These are phyloP conservation scores for Euphorbia lathyris DNA, from an alignment of 345 rosid species.

Conservation along the genomic window DNA sequence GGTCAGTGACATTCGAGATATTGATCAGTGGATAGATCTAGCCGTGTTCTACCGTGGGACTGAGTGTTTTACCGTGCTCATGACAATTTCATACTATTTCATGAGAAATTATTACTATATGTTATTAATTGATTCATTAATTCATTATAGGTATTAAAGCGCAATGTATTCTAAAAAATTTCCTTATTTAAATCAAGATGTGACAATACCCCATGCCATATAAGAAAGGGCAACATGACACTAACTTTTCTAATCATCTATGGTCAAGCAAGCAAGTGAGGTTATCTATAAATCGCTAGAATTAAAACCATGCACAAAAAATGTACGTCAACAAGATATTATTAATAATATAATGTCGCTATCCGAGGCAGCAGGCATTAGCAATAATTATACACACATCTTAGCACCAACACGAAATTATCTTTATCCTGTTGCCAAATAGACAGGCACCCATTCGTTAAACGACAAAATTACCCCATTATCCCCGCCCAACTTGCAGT, in stretches of 20 bases:
- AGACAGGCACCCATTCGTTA: background rate
- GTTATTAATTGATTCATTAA: no score
- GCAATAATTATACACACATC: no score
- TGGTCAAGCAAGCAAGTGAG: background rate
- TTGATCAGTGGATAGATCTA: no score
- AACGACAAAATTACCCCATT: conserved; percentile 41
- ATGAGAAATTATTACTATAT: no score
- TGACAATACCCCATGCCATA: background rate
- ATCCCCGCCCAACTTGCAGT: conserved; percentile 21
- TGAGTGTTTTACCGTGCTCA: no score
- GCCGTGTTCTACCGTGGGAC: no score
- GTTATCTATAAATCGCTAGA: background rate
- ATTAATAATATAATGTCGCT: conserved; percentile 2
- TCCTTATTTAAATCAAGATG: background rate
- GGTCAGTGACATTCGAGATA: no score
- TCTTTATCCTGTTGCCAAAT: background rate
- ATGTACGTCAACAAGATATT: background rate
- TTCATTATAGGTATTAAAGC: no score
- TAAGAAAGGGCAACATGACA: background rate
- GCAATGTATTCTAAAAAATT: no score
- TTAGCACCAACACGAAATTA: background rate
- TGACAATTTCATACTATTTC: no score
- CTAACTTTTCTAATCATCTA: background rate
- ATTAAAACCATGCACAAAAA: background rate
- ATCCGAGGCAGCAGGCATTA: background rate